Base-by-base conservation (phyloP, 2,329 filamentous ascomycete species). In the Colletotrichum paranaense region DNA sequence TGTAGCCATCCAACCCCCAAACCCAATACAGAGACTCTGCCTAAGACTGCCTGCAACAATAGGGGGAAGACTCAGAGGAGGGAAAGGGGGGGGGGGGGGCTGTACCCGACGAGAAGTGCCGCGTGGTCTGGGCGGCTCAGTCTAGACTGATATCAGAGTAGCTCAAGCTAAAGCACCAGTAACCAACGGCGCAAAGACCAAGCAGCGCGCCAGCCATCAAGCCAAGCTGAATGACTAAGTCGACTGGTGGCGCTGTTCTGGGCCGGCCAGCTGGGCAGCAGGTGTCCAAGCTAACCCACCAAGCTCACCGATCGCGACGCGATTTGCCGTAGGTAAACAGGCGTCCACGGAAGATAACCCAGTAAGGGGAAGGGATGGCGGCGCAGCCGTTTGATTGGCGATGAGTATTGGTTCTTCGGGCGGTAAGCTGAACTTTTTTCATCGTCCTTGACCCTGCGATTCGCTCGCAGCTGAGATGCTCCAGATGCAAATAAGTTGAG, bases 191-290 rank as follows among this genome's bases (percentile, higher is more conserved):
- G 59, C 58, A 53, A 32, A 46, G 53, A 24, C 46, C 26, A 64
- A 22, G 64, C 53, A 16, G 59, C 28, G 32, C 70, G 66, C 59
- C 70, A 73, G 66, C 66, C 66, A 69, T 64, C 67, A 73, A 65
- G 70, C 66, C 60, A 59, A 64, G 66, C 66, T 65, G 66, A 73
- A 64, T 19, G 30, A 32, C 22, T 38, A 59, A 26, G 42, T 35
- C 42, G 35, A 28, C 58, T 35, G n/a, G 53, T 68, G 65, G 59
- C 69, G 65, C 46, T 49, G 42, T 26, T 22, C 32, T 22, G 1
- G 30, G 58, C n/a, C 30, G 42, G 16, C 14, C 42, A 35, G 26
- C 46, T 24, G 42, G 16, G 9, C 5, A 8, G 28, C 9, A 7
- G 38, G 65, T 32, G 46, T 72, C 58, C 57, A 57, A 72, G 42